Conservation (phyloP, 2,329 filamentous ascomycete species). For the Colletotrichum sp. region DNA sequence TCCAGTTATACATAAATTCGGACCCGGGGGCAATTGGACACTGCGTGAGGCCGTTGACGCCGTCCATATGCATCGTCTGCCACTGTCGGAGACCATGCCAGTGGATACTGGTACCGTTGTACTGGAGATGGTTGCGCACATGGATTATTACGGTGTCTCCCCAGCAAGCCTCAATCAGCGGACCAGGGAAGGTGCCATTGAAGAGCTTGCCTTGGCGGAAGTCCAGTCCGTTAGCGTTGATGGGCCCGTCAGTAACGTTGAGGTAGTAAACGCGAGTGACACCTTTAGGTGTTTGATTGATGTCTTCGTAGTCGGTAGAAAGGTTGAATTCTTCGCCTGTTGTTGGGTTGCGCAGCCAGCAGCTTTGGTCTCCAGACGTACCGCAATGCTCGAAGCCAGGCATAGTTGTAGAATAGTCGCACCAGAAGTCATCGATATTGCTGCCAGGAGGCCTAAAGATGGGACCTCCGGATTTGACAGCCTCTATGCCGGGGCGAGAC, state of each 20-base stretch:
- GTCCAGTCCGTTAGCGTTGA: neutral
- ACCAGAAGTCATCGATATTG: neutral
- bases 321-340: too few species aligned
- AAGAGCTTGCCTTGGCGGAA: neutral
- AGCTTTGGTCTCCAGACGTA: neutral
- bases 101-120: neutral
- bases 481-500: neutral
- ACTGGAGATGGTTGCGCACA: neutral
- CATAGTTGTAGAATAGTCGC: neutral
- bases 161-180: neutral
- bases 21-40: neutral
- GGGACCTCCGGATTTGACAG: rapidly evolving
- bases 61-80: neutral
- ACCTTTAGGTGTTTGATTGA: too few species aligned
- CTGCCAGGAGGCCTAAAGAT: neutral
- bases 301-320: too few species aligned
- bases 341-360: neutral
- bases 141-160: neutral
- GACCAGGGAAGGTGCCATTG: neutral
- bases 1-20: neutral
- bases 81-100: neutral
- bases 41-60: neutral
- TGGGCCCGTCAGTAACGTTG: neutral
- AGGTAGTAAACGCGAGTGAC: neutral
- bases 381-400: neutral